Base-by-base conservation (phyloP, 768 basidiomycete genomes). In the Tylopilus plumbeoviolaceoides region DNA sequence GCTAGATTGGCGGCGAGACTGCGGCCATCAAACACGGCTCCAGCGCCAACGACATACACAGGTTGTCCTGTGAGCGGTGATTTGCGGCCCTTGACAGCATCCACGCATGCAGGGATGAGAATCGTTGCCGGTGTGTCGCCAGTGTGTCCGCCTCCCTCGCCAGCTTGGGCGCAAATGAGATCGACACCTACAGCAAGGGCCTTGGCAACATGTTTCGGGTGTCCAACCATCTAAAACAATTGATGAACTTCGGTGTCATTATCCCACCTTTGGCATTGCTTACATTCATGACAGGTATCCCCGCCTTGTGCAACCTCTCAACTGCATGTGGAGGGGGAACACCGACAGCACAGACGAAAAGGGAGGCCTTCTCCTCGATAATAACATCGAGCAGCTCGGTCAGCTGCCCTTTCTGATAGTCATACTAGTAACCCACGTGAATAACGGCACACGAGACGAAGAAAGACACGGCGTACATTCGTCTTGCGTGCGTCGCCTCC, bases 291-390 rank as follows among this genome's bases (percentile, higher is more conserved):
- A 94, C 77, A 35, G 84, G 79, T 56, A 95, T 93, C 14, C 89
- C 87, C 12, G 89, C 89, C 60, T 81, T 72, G 73, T 97, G 94
- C 39, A 97, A 75, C 59, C 75, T 81, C 28, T 94, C 89, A 33
- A 97, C 89, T 30, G 79, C 85, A 57, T 83, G 78, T 62, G 79
- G 80, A 4, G 94, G 89, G 1, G 94, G 94, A 5, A 95, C 83
- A 59, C 92, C 92, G 41, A 94, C 80, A 28, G 92, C 93, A 58
- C 85, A 97, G 51, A 98, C 94, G 68, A 98, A 98, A 11, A 98
- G 82, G 25, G 80, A 72, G 0, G 91, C 73, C 65, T 89, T 91
- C 72, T 95, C 92, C 53, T 95, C 89, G 64, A 95, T 91, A 66
- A 98, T 94, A 31, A 95, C 88, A 58, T 92, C 81, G 51, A 97